These are phyloP conservation scores for Piper betle DNA, from an alignment of 164 flowering plant genomes.

Conservation along the genomic window DNA sequence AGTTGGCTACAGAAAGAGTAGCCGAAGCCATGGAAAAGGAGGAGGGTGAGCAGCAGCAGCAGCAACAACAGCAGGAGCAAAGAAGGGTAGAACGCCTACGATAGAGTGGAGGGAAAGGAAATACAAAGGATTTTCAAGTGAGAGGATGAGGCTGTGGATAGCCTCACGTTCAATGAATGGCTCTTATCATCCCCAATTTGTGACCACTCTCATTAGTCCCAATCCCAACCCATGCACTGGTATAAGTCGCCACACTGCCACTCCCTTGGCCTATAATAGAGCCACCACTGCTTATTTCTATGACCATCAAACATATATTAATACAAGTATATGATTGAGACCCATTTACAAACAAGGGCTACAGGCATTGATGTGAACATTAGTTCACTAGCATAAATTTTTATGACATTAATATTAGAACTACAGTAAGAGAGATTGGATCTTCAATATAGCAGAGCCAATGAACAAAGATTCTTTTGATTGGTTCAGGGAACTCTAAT, in stretches of 20 bases:
- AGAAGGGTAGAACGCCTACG: background rate
- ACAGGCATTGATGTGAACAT: too few relatives aligned
- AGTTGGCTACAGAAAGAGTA: constrained; percentile 57
- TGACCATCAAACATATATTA: background rate
- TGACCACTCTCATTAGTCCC: background rate
- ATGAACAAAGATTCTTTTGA: too few relatives aligned
- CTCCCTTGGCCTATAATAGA: background rate
- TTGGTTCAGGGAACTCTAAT: too few relatives aligned
- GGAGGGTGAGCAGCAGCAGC: background rate
- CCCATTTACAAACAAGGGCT: too few relatives aligned
- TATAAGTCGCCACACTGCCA: background rate
- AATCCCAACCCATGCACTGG: background rate
- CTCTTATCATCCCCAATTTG: constrained; percentile 6
- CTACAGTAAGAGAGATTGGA: too few relatives aligned
- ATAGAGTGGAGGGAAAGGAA: constrained; percentile 2
- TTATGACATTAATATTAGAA: too few relatives aligned
- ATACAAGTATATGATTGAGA: too few relatives aligned
- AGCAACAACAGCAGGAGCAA: background rate
- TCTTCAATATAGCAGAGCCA: too few relatives aligned
- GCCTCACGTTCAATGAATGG: constrained; percentile 39
- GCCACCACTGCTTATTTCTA: background rate
- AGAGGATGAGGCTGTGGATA: constrained; percentile 38
- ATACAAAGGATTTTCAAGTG: constrained; percentile 2
- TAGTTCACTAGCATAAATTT: too few relatives aligned
- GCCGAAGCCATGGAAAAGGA: constrained; percentile 47